These are phyloP conservation scores for Yamadazyma pseudoaaseri DNA, from an alignment of 1,139 yeast genomes.

Conservation along the genomic window DNA sequence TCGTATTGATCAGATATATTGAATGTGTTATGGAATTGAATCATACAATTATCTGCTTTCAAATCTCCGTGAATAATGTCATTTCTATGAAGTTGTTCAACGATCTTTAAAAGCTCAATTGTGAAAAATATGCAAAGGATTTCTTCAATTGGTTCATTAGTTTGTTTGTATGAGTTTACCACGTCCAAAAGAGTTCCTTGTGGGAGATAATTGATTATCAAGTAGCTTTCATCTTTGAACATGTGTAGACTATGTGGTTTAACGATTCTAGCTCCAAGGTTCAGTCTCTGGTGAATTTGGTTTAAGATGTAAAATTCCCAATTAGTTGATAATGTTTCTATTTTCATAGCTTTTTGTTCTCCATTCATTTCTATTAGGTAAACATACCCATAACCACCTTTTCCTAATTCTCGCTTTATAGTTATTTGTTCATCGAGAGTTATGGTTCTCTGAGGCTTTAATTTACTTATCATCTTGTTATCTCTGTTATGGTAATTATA, in stretches of 20 bases:
- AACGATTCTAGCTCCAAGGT: conserved; percentile 23
- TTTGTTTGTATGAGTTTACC: conserved; percentile 49
- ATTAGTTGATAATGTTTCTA: conserved; percentile 65
- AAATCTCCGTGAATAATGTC: conserved; percentile 83
- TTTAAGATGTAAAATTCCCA: conserved; percentile 83
- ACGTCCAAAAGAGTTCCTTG: conserved; percentile 80
- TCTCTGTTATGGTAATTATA: conserved; percentile 19
- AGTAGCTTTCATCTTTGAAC: conserved; percentile 72
- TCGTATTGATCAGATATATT: conserved; percentile 26
- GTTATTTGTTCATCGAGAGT: not conserved
- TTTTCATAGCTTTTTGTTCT: conserved; percentile 63
- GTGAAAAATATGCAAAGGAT: conserved; percentile 62
- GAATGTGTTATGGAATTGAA: conserved; percentile 42
- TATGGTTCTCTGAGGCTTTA: not conserved
- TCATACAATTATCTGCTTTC: conserved; percentile 86
- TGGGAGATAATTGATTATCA: conserved; percentile 63
- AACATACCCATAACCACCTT: conserved; percentile 80
- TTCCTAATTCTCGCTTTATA: conserved; percentile 58
- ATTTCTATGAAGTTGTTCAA: conserved; percentile 61
- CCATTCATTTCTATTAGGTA: conserved; percentile 74
- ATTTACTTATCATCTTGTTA: conserved; percentile 11
- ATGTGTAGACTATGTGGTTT: conserved; percentile 52
- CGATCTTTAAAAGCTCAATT: conserved; percentile 55
- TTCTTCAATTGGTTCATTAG: conserved; percentile 51
- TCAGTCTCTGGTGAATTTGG: conserved; percentile 46